phyloP scores from a whole-genome alignment of 179 eudicot genomes.

The Actinidia arguta region DNA sequence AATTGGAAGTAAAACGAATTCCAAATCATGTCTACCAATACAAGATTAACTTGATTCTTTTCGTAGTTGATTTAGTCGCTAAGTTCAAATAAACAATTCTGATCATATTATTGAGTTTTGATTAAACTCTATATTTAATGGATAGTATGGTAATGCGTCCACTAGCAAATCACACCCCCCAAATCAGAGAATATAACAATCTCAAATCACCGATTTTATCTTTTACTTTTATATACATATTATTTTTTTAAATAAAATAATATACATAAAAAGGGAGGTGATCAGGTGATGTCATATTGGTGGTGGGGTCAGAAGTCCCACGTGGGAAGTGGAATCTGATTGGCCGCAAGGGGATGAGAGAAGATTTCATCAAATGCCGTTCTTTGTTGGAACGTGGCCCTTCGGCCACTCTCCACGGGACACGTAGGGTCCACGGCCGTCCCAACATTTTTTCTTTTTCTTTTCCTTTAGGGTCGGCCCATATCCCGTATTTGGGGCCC shows the following conservation, averaged over 20 bases:
- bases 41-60: too few species aligned
- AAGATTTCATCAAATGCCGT: conserved; percentile 23
- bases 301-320: conserved; percentile 38
- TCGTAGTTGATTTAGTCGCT: too few species aligned
- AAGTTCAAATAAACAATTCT: too few species aligned
- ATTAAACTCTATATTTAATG: too few species aligned
- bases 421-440: conserved; percentile 13
- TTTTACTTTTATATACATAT: not conserved
- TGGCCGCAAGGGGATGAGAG: conserved; percentile 49
- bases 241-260: not conserved
- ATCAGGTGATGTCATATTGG: conserved; percentile 27
- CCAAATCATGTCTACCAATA: too few species aligned
- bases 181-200: too few species aligned
- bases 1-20: too few species aligned
- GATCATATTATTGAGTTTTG: too few species aligned
- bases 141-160: too few species aligned
- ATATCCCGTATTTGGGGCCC: not conserved
- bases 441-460: not conserved
- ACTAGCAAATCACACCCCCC: too few species aligned
- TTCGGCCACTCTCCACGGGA: conserved; percentile 29
- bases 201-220: too few species aligned
- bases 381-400: conserved; percentile 17
- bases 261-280: not conserved
- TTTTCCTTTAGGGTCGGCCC: not conserved
- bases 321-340: conserved; percentile 45